Conservation (phyloP, 176 grass and related monocot species). For the Canna indica region DNA sequence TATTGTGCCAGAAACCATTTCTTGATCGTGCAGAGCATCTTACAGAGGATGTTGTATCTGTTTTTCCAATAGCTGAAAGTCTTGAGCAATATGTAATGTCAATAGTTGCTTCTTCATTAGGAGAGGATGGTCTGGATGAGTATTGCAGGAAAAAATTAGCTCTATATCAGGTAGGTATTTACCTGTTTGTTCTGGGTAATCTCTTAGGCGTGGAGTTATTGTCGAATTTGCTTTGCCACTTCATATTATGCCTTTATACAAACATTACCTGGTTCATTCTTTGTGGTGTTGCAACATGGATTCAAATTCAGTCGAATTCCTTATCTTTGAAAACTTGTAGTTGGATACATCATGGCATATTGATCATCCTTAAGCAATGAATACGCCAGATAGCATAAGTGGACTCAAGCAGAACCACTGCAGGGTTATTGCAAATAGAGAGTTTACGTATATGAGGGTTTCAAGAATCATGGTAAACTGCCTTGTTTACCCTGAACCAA, state of each 20-base stretch:
- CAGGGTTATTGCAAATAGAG: no score
- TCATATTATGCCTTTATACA: neutral
- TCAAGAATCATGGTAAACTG: no score
- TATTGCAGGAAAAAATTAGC: slow-evolving; percentile 64
- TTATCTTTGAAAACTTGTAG: no score
- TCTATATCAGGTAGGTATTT: slow-evolving; percentile 57
- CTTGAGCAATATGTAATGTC: slow-evolving; percentile 82
- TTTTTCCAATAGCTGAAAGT: slow-evolving; percentile 79
- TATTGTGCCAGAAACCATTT: slow-evolving; percentile 71
- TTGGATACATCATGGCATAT: no score
- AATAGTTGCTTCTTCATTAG: slow-evolving; percentile 62
- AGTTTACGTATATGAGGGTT: no score
- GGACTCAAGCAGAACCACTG: no score
- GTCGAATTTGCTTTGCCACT: neutral
- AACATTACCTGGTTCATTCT: neutral
- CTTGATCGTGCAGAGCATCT: slow-evolving; percentile 85
- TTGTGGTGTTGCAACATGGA: neutral
- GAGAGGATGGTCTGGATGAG: slow-evolving; percentile 64
- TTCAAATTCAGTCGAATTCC: no score
- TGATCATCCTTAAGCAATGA: no score
- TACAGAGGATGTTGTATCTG: slow-evolving; percentile 88
- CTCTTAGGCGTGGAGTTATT: no score
- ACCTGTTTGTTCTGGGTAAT: slow-evolving; percentile 19
- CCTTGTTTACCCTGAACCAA: no score
- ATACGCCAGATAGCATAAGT: no score